These are phyloP conservation scores for Kalmanozyma brasiliensis DNA, from an alignment of 1,284 basidiomycete genomes.

Conservation along the genomic window DNA sequence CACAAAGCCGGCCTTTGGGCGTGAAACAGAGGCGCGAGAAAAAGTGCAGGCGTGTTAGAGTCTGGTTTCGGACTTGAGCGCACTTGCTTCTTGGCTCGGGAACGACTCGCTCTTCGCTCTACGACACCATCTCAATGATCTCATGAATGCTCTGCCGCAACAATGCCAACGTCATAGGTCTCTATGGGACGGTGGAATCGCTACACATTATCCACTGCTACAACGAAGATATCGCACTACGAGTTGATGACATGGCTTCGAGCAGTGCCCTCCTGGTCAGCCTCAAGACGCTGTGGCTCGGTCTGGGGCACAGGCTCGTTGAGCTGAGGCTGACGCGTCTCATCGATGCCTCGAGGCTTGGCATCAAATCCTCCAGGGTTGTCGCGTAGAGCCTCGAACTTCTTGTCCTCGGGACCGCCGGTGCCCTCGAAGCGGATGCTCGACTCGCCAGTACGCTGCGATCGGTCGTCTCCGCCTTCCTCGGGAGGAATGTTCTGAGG, in stretches of 20 bases:
- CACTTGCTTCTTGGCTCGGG: too few relatives aligned
- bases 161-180: too few relatives aligned
- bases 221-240: not conserved
- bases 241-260: conserved; percentile 52
- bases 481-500: conserved; percentile 57
- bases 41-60: not conserved
- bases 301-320: conserved; percentile 54
- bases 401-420: conserved; percentile 58
- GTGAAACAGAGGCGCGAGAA: not conserved
- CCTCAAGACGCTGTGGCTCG: conserved; percentile 51
- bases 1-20: conserved; percentile 9
- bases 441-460: conserved; percentile 47
- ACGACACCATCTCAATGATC: too few relatives aligned
- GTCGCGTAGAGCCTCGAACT: conserved; percentile 45
- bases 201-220: too few relatives aligned
- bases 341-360: conserved; percentile 36
- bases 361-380: conserved; percentile 54
- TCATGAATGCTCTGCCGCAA: too few relatives aligned
- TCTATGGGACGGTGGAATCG: too few relatives aligned
- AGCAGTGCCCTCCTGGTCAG: conserved; percentile 47
- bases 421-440: conserved; percentile 55
- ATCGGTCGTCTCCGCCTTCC: conserved; percentile 53
- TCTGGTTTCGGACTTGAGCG: too few relatives aligned
- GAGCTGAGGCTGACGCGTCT: conserved; percentile 40
- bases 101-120: too few relatives aligned